These are phyloP conservation scores for Kalmusia sp. DNA, from an alignment of 2,329 filamentous ascomycete genomes.

Conservation along the genomic window DNA sequence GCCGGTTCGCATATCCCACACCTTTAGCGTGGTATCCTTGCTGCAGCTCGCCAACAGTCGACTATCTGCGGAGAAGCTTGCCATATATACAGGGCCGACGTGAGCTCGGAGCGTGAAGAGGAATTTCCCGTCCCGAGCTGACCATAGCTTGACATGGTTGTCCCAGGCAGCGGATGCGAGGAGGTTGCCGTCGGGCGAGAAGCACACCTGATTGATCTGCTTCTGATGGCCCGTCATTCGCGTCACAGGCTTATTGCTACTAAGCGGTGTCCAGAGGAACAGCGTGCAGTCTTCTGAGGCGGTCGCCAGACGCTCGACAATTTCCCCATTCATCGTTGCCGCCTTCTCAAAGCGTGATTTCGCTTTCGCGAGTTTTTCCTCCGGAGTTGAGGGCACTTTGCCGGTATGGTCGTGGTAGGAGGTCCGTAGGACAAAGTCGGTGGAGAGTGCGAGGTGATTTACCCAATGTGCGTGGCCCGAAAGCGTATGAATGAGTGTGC, in stretches of 20 bases:
- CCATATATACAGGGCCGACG: slow-evolving; percentile 90
- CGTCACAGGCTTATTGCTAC: slow-evolving; percentile 81
- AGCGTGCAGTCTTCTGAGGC: slow-evolving; percentile 96
- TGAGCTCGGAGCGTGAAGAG: slow-evolving; percentile 88
- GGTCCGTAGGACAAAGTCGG: slow-evolving; percentile 86
- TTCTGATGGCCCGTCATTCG: slow-evolving; percentile 94
- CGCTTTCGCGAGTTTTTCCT: slow-evolving; percentile 76
- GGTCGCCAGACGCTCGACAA: slow-evolving; percentile 85
- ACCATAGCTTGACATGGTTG: slow-evolving; percentile 95
- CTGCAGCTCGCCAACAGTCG: slow-evolving; percentile 85
- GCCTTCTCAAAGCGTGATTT: slow-evolving; percentile 86
- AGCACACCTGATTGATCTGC: slow-evolving; percentile 93
- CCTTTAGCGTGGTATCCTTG: slow-evolving; percentile 92
- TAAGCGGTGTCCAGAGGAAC: slow-evolving; percentile 88
- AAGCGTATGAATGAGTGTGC: slow-evolving; percentile 80
- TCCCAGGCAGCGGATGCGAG: slow-evolving; percentile 93
- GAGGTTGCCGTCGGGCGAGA: slow-evolving; percentile 86
- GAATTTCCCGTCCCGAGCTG: slow-evolving; percentile 76
- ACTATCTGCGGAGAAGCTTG: slow-evolving; percentile 90
- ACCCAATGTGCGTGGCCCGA: slow-evolving; percentile 91
- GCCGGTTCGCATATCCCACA: slow-evolving; percentile 88
- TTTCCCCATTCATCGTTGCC: slow-evolving; percentile 74
- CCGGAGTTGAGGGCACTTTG: slow-evolving; percentile 70
- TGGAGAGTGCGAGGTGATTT: slow-evolving; percentile 92
- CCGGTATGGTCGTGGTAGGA: slow-evolving; percentile 84